A percentile compares a stretch with the other conserved stretches of the same genome.
Conservation (phyloP, 2,329 filamentous ascomycete genomes). For the Pseudogymnoascus sp. region DNA sequence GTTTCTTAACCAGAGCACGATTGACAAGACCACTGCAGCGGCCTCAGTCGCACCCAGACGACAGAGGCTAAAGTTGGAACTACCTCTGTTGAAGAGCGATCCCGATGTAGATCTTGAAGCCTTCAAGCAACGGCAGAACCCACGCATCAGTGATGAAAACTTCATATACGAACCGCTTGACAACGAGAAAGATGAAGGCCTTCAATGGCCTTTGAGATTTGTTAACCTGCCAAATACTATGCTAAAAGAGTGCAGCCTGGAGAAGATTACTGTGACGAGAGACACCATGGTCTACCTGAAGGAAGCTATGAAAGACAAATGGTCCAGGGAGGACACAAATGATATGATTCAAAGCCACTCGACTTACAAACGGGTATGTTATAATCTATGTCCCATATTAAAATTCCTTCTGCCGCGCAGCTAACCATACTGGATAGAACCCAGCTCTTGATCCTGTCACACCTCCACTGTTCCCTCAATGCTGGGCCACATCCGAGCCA, state of each 20-base stretch:
- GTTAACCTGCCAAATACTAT: conserved; percentile 17
- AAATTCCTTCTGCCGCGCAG: neutral
- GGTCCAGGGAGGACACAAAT: conserved; percentile 21
- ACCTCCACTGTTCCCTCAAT: conserved; percentile 25
- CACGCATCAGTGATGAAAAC: conserved; percentile 23
- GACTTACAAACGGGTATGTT: conserved; percentile 22
- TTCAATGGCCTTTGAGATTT: conserved; percentile 20
- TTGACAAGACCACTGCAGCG: conserved; percentile 2
- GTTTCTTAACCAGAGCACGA: conserved; percentile 15
- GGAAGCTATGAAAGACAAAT: conserved; percentile 16
- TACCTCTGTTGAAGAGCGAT: conserved; percentile 24
- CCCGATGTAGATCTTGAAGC: conserved; percentile 23
- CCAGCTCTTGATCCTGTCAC: conserved; percentile 22
- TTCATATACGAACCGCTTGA: conserved; percentile 24
- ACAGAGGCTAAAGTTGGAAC: conserved; percentile 20
- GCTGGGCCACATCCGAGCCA: conserved; percentile 10
- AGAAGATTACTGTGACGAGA: conserved; percentile 24
- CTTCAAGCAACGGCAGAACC: conserved; percentile 23
- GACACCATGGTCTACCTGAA: conserved; percentile 22
- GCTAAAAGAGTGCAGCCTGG: conserved; percentile 20
- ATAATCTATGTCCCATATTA: neutral
- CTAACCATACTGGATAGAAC: conserved; percentile 15
- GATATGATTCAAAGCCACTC: conserved; percentile 18
- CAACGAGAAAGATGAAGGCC: conserved; percentile 22
- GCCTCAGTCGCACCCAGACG: conserved; percentile 13